Evolutionary conservation across 257 asterid species (phyloP).

Genomic region (Misopates orontium): DNA sequence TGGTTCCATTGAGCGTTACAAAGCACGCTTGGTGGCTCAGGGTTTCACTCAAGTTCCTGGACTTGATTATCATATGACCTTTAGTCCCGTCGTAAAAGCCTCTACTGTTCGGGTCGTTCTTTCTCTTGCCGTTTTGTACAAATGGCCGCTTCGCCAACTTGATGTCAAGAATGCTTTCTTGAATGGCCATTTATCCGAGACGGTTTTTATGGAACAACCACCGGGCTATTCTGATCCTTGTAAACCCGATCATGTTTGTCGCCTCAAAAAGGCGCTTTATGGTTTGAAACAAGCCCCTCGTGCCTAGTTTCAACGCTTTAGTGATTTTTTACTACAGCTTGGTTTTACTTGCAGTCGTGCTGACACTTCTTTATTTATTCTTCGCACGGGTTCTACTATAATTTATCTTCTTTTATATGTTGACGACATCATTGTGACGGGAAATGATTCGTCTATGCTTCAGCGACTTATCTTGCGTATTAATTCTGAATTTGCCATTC

Average conservation of each 20-base stretch:
- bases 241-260: too few relatives aligned
- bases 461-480: not conserved
- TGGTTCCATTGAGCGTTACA: not conserved
- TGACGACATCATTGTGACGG: not conserved
- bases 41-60: conserved; percentile 10
- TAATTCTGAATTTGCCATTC: not conserved
- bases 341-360: too few relatives aligned
- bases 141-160: not conserved
- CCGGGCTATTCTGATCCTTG: not conserved
- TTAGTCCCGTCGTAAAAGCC: not conserved
- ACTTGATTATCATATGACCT: not conserved
- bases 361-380: too few relatives aligned
- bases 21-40: not conserved
- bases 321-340: too few relatives aligned
- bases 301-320: too few relatives aligned
- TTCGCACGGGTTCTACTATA: not conserved
- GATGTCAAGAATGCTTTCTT: not conserved
- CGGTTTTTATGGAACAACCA: not conserved
- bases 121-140: not conserved
- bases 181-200: not conserved
- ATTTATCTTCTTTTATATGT: not conserved
- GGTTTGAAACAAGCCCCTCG: too few relatives aligned
- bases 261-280: too few relatives aligned
- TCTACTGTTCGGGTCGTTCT: too few relatives aligned
- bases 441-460: not conserved